These are phyloP conservation scores for Bisporella sp. DNA, from an alignment of 2,329 filamentous ascomycete genomes.

Conservation along the genomic window DNA sequence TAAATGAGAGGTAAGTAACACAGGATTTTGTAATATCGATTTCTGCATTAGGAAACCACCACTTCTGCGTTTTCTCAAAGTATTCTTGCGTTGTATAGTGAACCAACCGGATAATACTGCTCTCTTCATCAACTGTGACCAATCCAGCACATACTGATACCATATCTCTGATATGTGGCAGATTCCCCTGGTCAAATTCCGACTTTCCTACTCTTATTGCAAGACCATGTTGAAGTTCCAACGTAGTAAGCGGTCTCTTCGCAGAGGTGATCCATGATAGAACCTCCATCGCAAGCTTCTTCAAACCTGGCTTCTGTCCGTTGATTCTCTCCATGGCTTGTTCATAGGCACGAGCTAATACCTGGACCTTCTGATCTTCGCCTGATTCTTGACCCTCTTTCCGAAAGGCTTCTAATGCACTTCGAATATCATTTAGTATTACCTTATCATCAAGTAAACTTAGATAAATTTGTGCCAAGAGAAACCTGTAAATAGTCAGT, in stretches of 20 bases:
- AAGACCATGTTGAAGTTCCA: constrained; percentile 36
- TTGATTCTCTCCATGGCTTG: constrained; percentile 36
- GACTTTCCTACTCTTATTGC: constrained; percentile 26
- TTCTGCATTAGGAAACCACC: constrained; percentile 10
- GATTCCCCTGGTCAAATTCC: constrained; percentile 29
- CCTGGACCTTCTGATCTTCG: no score
- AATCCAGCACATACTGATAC: constrained; percentile 18
- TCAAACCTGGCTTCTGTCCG: constrained; percentile 22
- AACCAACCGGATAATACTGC: constrained; percentile 16
- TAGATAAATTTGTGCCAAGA: constrained; percentile 19
- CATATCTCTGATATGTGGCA: constrained; percentile 18
- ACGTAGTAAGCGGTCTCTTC: constrained; percentile 24
- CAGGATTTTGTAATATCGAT: constrained; percentile 15
- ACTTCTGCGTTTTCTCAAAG: constrained; percentile 8
- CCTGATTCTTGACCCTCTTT: no score
- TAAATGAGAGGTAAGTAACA: constrained; percentile 23
- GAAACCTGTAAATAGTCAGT: constrained; percentile 7
- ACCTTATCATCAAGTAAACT: constrained; percentile 26
- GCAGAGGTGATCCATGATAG: constrained; percentile 17
- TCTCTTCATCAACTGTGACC: constrained; percentile 20
- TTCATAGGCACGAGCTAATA: constrained; percentile 31
- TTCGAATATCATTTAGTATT: constrained; percentile 26
- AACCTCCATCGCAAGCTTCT: constrained; percentile 24
- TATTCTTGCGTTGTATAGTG: constrained; percentile 25
- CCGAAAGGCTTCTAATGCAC: constrained; percentile 26